Conservation (phyloP, 2,329 filamentous ascomycete species). For the Podosphaera xanthii region DNA sequence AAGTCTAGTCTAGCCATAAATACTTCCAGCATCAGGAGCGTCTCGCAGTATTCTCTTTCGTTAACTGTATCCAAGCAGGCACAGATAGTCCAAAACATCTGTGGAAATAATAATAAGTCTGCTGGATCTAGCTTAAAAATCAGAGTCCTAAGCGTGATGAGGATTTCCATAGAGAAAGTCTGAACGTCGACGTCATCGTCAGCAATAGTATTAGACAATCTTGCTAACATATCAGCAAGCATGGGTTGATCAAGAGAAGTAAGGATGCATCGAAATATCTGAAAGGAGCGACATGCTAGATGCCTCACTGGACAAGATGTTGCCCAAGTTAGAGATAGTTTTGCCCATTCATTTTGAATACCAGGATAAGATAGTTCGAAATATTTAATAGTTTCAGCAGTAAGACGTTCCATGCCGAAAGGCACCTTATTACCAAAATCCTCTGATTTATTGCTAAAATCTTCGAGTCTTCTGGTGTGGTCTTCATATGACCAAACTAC, state of each 20-base stretch:
- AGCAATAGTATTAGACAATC: conserved; percentile 88
- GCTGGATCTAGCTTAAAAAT: conserved; percentile 63
- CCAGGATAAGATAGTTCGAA: conserved; percentile 69
- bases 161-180: conserved; percentile 91
- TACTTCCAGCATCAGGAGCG: conserved; percentile 73
- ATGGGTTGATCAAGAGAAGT: conserved; percentile 79
- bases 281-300: conserved; percentile 87
- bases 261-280: conserved; percentile 85
- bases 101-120: conserved; percentile 71
- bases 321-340: conserved; percentile 79
- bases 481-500: conserved; percentile 93
- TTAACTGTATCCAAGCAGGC: conserved; percentile 94
- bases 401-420: conserved; percentile 65
- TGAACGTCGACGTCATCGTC: conserved; percentile 88
- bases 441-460: conserved; percentile 44
- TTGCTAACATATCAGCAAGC: conserved; percentile 88
- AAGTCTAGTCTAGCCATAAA: conserved; percentile 71
- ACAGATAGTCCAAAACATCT: conserved; percentile 94
- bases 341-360: conserved; percentile 78
- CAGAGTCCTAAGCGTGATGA: conserved; percentile 80
- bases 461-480: conserved; percentile 20
- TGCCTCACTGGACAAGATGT: conserved; percentile 91
- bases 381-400: conserved; percentile 59
- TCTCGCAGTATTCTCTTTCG: conserved; percentile 82
- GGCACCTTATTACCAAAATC: conserved; percentile 62